These are phyloP conservation scores for Paxillus rubicundulus DNA, from an alignment of 768 basidiomycete genomes.

Conservation along the genomic window DNA sequence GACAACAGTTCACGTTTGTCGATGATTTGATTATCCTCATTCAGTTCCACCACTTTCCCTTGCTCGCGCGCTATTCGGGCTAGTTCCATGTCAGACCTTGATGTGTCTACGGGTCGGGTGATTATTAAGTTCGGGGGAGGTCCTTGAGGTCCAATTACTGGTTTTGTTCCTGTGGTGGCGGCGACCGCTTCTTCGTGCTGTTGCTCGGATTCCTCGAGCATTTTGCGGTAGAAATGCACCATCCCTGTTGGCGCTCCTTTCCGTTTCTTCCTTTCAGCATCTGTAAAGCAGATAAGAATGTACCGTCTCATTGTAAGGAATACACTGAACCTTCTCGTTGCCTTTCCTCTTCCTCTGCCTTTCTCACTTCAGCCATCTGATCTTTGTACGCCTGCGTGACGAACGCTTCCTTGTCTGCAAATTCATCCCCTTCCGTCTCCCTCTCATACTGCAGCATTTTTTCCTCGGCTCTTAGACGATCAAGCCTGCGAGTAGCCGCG, in stretches of 20 bases:
- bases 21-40: slow-evolving; percentile 96
- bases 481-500: slow-evolving; percentile 84
- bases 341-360: slow-evolving; percentile 91
- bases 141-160: slow-evolving; percentile 61
- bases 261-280: slow-evolving; percentile 60
- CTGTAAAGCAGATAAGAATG: slow-evolving; percentile 14
- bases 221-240: slow-evolving; percentile 77
- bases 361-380: slow-evolving; percentile 89
- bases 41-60: slow-evolving; percentile 87
- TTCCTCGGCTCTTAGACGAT: slow-evolving; percentile 92
- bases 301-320: not conserved
- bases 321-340: slow-evolving; percentile 70
- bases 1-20: slow-evolving; percentile 91
- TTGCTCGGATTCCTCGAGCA: slow-evolving; percentile 76
- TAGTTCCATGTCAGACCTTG: slow-evolving; percentile 70
- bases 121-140: slow-evolving; percentile 70
- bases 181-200: slow-evolving; percentile 86
- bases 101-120: slow-evolving; percentile 62
- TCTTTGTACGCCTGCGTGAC: slow-evolving; percentile 97
- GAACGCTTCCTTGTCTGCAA: slow-evolving; percentile 92
- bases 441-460: slow-evolving; percentile 96
- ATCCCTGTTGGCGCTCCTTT: slow-evolving; percentile 69
- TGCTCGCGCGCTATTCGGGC: slow-evolving; percentile 65
- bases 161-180: slow-evolving; percentile 54
- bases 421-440: slow-evolving; percentile 90